phyloP scores from a whole-genome alignment of 2,329 filamentous ascomycete species.

The Cordyceps militaris region DNA sequence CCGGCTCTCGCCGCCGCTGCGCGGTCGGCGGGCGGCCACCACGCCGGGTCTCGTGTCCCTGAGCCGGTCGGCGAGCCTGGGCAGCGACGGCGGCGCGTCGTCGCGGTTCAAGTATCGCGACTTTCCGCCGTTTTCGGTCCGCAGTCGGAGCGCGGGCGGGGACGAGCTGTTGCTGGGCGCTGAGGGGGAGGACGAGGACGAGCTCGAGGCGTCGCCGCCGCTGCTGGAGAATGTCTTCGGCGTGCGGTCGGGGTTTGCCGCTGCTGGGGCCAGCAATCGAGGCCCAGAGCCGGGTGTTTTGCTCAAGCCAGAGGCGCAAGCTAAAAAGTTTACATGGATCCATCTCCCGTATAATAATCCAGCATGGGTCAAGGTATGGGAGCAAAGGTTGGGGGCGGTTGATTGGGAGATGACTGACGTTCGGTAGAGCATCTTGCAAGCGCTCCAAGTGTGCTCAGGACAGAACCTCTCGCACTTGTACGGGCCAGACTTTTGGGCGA shows the following conservation, averaged over 20 bases:
- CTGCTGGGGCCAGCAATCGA: background rate
- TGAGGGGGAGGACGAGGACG: conserved; percentile 18
- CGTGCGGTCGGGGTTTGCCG: conserved; percentile 16
- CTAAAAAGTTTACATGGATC: conserved; percentile 50
- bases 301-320: conserved; percentile 25
- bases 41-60: conserved; percentile 18
- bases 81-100: conserved; percentile 19
- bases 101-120: conserved; percentile 27
- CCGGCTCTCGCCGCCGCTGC: conserved; percentile 29
- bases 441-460: conserved; percentile 31
- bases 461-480: conserved; percentile 34
- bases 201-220: conserved; percentile 22
- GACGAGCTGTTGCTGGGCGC: conserved; percentile 14
- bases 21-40: conserved; percentile 19
- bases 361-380: conserved; percentile 47
- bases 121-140: conserved; percentile 30
- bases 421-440: conserved; percentile 36
- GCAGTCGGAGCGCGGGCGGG: conserved; percentile 25
- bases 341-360: conserved; percentile 52
- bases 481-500: conserved; percentile 41
- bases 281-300: conserved; percentile 24
- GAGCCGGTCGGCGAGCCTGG: conserved; percentile 30
- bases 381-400: conserved; percentile 4
- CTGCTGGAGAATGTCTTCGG: conserved; percentile 29
- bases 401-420: conserved; percentile 16